Conservation (phyloP, 495 filamentous ascomycete genomes). For the Podospora pseudocomata region DNA sequence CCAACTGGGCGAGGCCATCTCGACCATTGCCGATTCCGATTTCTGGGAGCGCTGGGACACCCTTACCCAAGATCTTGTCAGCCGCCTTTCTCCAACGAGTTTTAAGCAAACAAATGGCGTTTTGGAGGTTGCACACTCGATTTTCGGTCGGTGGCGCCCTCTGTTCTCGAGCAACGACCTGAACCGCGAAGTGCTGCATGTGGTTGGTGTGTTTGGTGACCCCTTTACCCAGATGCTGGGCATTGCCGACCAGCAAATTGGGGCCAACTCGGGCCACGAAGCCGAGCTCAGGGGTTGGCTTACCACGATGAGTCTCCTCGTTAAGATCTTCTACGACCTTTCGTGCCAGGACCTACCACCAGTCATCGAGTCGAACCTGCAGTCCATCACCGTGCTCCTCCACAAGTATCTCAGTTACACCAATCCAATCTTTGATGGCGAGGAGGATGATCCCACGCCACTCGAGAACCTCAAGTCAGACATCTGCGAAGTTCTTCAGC, state of each 20-base stretch:
- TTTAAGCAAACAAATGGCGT: slow-evolving; percentile 84
- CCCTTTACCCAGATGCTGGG: slow-evolving; percentile 77
- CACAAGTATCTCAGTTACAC: slow-evolving; percentile 93
- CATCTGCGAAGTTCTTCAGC: slow-evolving; percentile 81
- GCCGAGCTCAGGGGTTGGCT: slow-evolving; percentile 68
- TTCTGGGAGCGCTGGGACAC: slow-evolving; percentile 96
- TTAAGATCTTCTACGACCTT: slow-evolving; percentile 92
- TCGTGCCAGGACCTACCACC: slow-evolving; percentile 95
- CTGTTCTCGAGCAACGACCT: slow-evolving; percentile 86
- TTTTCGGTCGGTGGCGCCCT: slow-evolving; percentile 94
- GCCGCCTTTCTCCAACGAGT: slow-evolving; percentile 73
- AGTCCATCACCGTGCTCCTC: slow-evolving; percentile 67
- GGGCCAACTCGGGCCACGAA: slow-evolving; percentile 70
- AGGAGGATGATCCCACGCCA: slow-evolving; percentile 80
- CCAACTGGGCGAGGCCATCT: slow-evolving; percentile 93
- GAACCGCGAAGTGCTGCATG: slow-evolving; percentile 92
- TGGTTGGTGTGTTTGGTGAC: slow-evolving; percentile 72
- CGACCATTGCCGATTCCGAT: slow-evolving; percentile 94
- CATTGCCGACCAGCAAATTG: slow-evolving; percentile 72
- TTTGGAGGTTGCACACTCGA: slow-evolving; percentile 93
- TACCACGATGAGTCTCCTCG: slow-evolving; percentile 75
- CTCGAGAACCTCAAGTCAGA: slow-evolving; percentile 84
- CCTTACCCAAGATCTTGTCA: slow-evolving; percentile 81
- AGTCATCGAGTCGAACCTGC: slow-evolving; percentile 81
- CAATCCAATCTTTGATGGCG: slow-evolving; percentile 73